A percentile compares a stretch with the other conserved stretches of the same genome.
Evolutionary conservation across 148 eudicot species (phyloP).

Genomic region (Talinum fruticosum): DNA sequence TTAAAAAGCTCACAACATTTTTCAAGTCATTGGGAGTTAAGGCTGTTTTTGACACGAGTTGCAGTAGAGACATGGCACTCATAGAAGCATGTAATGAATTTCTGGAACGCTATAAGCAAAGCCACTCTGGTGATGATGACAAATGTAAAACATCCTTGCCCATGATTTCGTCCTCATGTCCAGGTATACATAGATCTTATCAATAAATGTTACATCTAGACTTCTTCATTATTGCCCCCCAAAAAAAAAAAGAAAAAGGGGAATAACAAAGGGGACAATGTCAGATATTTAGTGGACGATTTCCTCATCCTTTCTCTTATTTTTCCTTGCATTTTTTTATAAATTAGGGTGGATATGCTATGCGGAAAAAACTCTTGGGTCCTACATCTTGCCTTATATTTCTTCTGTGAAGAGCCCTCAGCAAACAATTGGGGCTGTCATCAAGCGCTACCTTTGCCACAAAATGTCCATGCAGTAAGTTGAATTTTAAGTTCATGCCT

Average conservation of each 20-base stretch:
- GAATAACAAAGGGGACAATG: too few relatives aligned
- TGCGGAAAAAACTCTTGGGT: slow-evolving; percentile 97
- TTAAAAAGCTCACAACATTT: slow-evolving; percentile 78
- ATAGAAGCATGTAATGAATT: slow-evolving; percentile 94
- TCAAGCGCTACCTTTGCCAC: slow-evolving; percentile 74
- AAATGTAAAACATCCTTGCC: slow-evolving; percentile 51
- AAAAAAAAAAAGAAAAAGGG: too few relatives aligned
- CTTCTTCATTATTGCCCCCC: too few relatives aligned
- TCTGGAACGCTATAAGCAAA: slow-evolving; percentile 64
- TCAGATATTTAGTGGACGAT: neutral
- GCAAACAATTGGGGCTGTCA: slow-evolving; percentile 81
- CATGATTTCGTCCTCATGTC: slow-evolving; percentile 92
- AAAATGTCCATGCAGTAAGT: slow-evolving; percentile 61
- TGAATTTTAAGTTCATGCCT: neutral
- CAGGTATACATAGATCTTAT: slow-evolving; percentile 49
- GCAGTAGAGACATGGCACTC: slow-evolving; percentile 86
- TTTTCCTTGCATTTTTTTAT: slow-evolving; percentile 12
- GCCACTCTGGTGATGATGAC: slow-evolving; percentile 36
- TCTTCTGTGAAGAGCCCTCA: slow-evolving; percentile 99
- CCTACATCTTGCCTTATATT: slow-evolving; percentile 84
- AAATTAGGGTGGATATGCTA: slow-evolving; percentile 96
- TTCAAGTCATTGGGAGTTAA: slow-evolving; percentile 92
- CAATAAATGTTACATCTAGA: neutral
- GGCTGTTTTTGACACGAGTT: slow-evolving; percentile 88
- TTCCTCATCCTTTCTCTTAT: neutral